phyloP scores from a whole-genome alignment of 176 grass and related monocot species.

The Oryza meridionalis region DNA sequence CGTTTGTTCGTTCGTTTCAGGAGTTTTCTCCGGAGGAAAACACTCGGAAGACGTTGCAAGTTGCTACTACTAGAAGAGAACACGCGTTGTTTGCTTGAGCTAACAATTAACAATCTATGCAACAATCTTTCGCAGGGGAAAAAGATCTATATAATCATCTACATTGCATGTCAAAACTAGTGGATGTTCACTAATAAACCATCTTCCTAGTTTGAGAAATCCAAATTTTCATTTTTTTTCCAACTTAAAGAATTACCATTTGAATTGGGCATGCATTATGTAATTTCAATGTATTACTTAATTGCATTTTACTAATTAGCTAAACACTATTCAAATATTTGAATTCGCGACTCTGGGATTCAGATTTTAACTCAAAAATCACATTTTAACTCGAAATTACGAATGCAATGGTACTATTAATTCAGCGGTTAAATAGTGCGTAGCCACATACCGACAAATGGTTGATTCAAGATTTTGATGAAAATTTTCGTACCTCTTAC shows the following conservation, averaged over 20 bases:
- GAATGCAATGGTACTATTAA: no score
- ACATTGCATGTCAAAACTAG: background rate
- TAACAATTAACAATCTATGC: background rate
- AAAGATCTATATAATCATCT: background rate
- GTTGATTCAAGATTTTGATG: no score
- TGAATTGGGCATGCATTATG: background rate
- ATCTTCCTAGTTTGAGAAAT: no score
- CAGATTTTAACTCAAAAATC: no score
- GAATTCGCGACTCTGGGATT: background rate
- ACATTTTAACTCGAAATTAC: background rate
- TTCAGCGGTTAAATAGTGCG: no score
- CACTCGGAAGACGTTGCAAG: slow-evolving; percentile 25
- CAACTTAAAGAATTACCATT: background rate
- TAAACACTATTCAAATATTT: background rate
- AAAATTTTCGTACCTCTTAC: no score
- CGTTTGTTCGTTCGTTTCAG: background rate
- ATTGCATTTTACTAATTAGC: background rate
- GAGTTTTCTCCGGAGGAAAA: slow-evolving; percentile 23
- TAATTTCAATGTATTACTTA: background rate
- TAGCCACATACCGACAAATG: no score
- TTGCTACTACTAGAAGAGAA: background rate
- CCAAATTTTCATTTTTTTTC: no score
- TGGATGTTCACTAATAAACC: background rate
- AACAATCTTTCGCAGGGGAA: background rate
- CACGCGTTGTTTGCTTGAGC: slow-evolving; percentile 41